Percentiles rank a stretch among this genome's conserved stretches.
These are phyloP conservation scores for Phalaenopsis equestris DNA, from an alignment of 106 monocot species.

Conservation along the genomic window DNA sequence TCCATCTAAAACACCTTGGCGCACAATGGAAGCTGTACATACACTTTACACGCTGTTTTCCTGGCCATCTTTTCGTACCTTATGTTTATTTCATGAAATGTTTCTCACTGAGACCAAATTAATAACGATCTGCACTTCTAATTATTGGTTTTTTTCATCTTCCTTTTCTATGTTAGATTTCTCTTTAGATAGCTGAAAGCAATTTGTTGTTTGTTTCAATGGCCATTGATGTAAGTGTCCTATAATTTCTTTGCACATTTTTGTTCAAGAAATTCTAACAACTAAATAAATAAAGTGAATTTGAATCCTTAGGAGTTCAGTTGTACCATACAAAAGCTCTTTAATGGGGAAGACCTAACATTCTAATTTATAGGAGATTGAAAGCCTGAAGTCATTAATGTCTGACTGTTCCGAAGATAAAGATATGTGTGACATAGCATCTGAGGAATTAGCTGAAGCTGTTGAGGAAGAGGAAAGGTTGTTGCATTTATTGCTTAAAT, in stretches of 20 bases:
- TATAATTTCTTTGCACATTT: background rate
- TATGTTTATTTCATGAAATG: background rate
- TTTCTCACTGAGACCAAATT: background rate
- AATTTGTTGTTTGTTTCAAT: too few relatives aligned
- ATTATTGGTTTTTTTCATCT: background rate
- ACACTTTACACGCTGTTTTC: background rate
- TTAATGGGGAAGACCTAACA: background rate
- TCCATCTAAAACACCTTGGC: background rate
- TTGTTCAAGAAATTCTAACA: background rate
- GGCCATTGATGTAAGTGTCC: background rate
- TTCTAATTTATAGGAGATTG: conserved; percentile 58
- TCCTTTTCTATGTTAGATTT: too few relatives aligned
- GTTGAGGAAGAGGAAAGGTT: conserved; percentile 52
- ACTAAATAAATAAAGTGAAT: conserved; percentile 1
- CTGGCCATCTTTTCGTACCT: background rate
- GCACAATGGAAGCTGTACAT: background rate
- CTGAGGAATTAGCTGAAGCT: conserved; percentile 60
- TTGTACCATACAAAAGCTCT: background rate
- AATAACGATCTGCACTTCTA: background rate
- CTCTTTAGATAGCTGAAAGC: too few relatives aligned
- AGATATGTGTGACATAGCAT: conserved; percentile 73
- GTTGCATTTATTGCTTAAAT: conserved; percentile 52
- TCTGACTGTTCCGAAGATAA: conserved; percentile 65
- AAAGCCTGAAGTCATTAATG: conserved; percentile 52
- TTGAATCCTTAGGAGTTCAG: background rate